Conservation (phyloP, 495 filamentous ascomycete species). For the Immersiella caudata region DNA sequence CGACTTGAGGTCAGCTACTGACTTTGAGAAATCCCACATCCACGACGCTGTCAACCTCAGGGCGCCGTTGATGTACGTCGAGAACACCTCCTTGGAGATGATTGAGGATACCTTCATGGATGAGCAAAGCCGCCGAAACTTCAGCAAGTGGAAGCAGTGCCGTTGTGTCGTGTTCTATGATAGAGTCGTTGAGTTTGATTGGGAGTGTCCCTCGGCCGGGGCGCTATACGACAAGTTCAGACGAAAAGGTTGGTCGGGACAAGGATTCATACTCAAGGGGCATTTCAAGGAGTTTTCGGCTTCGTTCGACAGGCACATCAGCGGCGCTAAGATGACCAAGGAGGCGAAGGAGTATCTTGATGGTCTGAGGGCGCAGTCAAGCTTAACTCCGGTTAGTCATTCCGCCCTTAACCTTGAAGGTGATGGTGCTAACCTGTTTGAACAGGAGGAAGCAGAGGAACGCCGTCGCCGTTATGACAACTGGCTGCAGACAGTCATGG, state of each 20-base stretch:
- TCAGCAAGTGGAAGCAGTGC: slow-evolving; percentile 48
- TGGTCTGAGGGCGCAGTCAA: slow-evolving; percentile 37
- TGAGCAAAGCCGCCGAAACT: slow-evolving; percentile 46
- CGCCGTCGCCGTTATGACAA: slow-evolving; percentile 39
- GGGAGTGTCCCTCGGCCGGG: slow-evolving; percentile 51
- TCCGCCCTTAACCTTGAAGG: neutral
- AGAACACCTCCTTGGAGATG: slow-evolving; percentile 49
- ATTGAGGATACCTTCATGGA: slow-evolving; percentile 52
- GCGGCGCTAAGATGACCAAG: slow-evolving; percentile 43
- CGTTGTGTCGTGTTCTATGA: slow-evolving; percentile 55
- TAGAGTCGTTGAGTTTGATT: slow-evolving; percentile 46
- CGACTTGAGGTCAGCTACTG: slow-evolving; percentile 45
- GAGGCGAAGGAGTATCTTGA: slow-evolving; percentile 48
- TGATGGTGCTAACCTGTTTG: slow-evolving; percentile 12
- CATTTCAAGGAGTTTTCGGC: slow-evolving; percentile 52
- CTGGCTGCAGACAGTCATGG: slow-evolving; percentile 43
- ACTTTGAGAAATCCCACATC: slow-evolving; percentile 52
- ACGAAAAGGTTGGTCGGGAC: slow-evolving; percentile 47
- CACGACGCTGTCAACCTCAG: slow-evolving; percentile 52
- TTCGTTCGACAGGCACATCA: slow-evolving; percentile 50
- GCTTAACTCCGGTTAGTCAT: slow-evolving; percentile 36
- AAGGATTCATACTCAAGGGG: slow-evolving; percentile 53
- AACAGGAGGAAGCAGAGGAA: slow-evolving; percentile 36
- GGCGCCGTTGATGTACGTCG: slow-evolving; percentile 46
- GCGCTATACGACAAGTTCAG: slow-evolving; percentile 44